phyloP scores from a whole-genome alignment of 495 filamentous ascomycete species.

The Penicillium steckii region DNA sequence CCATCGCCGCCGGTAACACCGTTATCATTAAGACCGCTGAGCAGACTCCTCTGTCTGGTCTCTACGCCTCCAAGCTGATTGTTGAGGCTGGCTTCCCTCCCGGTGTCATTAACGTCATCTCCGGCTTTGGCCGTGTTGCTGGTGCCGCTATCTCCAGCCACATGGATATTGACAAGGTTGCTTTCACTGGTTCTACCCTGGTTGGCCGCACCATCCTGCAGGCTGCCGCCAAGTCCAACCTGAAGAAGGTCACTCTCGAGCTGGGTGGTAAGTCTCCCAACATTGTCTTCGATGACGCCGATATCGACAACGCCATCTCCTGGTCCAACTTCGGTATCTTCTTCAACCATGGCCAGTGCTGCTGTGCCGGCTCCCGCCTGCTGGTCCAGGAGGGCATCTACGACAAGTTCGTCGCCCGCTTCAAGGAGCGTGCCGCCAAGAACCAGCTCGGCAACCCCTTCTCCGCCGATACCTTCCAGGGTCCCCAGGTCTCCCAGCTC shows the following conservation, averaged over 20 bases:
- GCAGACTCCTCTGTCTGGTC: constrained; percentile 89
- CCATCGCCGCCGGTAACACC: constrained; percentile 85
- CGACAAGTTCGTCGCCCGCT: constrained; percentile 85
- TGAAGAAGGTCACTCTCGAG: constrained; percentile 99
- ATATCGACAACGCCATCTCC: constrained; percentile 93
- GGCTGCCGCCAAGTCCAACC: constrained; percentile 88
- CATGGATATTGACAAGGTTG: constrained; percentile 98
- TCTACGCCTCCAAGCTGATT: constrained; percentile 75
- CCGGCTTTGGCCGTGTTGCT: constrained; percentile 84
- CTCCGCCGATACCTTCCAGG: constrained; percentile 85
- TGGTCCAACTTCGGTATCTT: constrained; percentile 99
- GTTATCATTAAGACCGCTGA: constrained; percentile 94
- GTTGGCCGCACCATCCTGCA: constrained; percentile 94
- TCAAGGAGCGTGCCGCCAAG: constrained; percentile 78
- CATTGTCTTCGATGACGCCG: constrained; percentile 94
- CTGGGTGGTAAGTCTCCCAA: constrained; percentile 98
- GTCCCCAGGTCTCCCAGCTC: constrained; percentile 90
- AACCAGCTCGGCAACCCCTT: constrained; percentile 96
- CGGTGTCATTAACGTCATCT: constrained; percentile 94
- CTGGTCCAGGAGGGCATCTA: constrained; percentile 96
- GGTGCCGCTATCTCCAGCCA: constrained; percentile 90
- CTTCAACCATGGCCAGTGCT: constrained; percentile 99
- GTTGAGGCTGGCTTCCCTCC: constrained; percentile 96
- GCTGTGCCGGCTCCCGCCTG: constrained; percentile 93
- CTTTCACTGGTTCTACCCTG: constrained; percentile 93